Base-by-base conservation (phyloP, 768 basidiomycete species). In the Tricholoma hemisulphureum region DNA sequence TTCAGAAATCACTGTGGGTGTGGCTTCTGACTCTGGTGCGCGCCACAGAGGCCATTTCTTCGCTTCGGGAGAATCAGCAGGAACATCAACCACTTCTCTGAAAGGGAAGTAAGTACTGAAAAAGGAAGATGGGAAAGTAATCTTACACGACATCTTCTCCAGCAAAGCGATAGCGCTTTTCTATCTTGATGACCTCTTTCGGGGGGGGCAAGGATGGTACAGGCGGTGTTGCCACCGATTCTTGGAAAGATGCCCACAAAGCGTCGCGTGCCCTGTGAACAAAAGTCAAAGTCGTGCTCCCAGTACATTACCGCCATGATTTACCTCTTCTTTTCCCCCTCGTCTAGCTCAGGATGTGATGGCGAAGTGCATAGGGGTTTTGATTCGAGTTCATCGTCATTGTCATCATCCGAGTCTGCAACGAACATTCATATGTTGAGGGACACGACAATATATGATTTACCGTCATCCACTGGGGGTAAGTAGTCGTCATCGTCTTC, bases 31-130 rank as follows among this genome's bases (percentile, higher is more conserved):
- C 37, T 58, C 61, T 18, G 61, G 62, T 9, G 66, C 66, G 41
- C 67, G 64, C 81, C 82, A 87, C 26, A 74, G 61, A 0, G 90
- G 87, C 89, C 90, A 94, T 67, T 82, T 83, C 65, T 80, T 85
- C 3, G 91, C 91, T 4, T 94, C 92, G 6, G 79, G 72, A 1
- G 91, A 93, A 62, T 83, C 82, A 61, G 84, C 89, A 11, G 80
- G 75, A 2, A 93, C 92, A 58, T 91, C 86, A 16, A 84, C 78
- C 1, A 91, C 78, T 68, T 93, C 86, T 51, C 92, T 93, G 68
- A 53, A 41, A 39, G n/a, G 58, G 51, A 50, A 56, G 55, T 58
- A 39, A 64, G 51, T 46, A 39, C n/a, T 52, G 46, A 53, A 9
- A 20, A 35, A 28, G 48, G 14, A 35, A 28, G 50, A 45, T 23